Percentiles rank a stretch among this genome's conserved stretches.
phyloP scores from a whole-genome alignment of 768 basidiomycete genomes.

The Sarcomyxa edulis region DNA sequence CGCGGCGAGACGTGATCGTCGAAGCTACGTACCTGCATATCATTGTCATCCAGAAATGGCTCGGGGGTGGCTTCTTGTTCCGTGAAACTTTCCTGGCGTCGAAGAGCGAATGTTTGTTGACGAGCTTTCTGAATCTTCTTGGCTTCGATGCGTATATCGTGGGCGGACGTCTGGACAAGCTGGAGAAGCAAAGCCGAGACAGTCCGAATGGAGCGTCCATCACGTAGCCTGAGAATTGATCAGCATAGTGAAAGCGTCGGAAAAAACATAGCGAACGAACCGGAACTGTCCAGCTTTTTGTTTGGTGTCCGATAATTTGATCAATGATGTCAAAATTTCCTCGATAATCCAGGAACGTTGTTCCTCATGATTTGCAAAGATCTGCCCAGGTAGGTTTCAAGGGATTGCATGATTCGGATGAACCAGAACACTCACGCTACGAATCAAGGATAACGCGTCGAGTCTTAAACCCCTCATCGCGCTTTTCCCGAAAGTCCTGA shows the following conservation, averaged over 20 bases:
- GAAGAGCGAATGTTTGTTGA: constrained; percentile 55
- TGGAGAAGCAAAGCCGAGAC: constrained; percentile 91
- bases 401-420: not conserved
- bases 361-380: constrained; percentile 86
- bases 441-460: constrained; percentile 77
- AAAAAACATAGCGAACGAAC: constrained; percentile 33
- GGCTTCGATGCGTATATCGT: constrained; percentile 76
- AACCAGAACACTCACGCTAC: constrained; percentile 56
- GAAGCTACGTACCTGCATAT: constrained; percentile 49
- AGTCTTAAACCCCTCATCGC: constrained; percentile 79
- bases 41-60: constrained; percentile 61
- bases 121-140: constrained; percentile 56
- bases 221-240: constrained; percentile 57
- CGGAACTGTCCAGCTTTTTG: constrained; percentile 87
- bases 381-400: constrained; percentile 38
- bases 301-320: constrained; percentile 85
- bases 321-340: constrained; percentile 87
- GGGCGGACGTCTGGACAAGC: constrained; percentile 92
- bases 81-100: constrained; percentile 55
- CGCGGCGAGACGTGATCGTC: no score
- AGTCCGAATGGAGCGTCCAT: constrained; percentile 89
- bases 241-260: not conserved
- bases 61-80: constrained; percentile 36
- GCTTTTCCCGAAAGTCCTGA: constrained; percentile 67
- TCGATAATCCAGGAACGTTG: constrained; percentile 98